These are phyloP conservation scores for Hermanozyma aechmeae DNA, from an alignment of 805 yeast species.

Conservation along the genomic window DNA sequence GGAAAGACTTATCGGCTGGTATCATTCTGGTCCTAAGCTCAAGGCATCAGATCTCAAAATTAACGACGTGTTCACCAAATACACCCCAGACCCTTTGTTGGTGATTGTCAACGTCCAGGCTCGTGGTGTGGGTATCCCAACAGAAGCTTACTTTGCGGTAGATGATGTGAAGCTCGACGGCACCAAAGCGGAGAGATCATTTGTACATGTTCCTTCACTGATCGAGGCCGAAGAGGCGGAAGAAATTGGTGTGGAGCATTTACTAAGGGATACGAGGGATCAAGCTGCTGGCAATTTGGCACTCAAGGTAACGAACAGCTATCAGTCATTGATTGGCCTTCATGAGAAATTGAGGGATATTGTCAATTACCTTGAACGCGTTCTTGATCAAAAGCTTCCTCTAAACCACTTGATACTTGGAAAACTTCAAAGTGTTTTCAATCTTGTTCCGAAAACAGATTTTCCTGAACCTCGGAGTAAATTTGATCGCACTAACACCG, in stretches of 20 bases:
- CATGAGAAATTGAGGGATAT: slow-evolving; percentile 73
- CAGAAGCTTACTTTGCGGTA: slow-evolving; percentile 87
- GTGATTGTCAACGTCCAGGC: slow-evolving; percentile 90
- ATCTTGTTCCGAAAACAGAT: slow-evolving; percentile 83
- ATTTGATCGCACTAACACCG: too few species aligned
- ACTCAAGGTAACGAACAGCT: slow-evolving; percentile 77
- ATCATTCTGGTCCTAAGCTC: slow-evolving; percentile 94
- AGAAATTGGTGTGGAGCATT: slow-evolving; percentile 97
- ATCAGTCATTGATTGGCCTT: slow-evolving; percentile 79
- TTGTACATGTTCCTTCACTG: slow-evolving; percentile 83
- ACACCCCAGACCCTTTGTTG: slow-evolving; percentile 71
- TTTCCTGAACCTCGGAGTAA: too few species aligned
- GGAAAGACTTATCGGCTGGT: slow-evolving; percentile 97
- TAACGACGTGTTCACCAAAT: slow-evolving; percentile 78
- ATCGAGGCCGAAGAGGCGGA: slow-evolving; percentile 99
- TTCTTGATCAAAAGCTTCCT: slow-evolving; percentile 64
- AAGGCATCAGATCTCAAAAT: slow-evolving; percentile 82
- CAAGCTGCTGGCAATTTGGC: slow-evolving; percentile 94
- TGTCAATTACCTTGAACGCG: slow-evolving; percentile 66
- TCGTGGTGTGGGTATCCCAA: slow-evolving; percentile 79
- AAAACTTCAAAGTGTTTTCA: slow-evolving; percentile 89
- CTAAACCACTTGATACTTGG: slow-evolving; percentile 86
- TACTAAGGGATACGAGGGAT: slow-evolving; percentile 87
- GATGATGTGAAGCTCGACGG: slow-evolving; percentile 97
- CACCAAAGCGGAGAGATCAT: slow-evolving; percentile 82